Evolutionary conservation across 192 early-diverging fungal species (phyloP).

Genomic region (Cladochytrium replicatum): DNA sequence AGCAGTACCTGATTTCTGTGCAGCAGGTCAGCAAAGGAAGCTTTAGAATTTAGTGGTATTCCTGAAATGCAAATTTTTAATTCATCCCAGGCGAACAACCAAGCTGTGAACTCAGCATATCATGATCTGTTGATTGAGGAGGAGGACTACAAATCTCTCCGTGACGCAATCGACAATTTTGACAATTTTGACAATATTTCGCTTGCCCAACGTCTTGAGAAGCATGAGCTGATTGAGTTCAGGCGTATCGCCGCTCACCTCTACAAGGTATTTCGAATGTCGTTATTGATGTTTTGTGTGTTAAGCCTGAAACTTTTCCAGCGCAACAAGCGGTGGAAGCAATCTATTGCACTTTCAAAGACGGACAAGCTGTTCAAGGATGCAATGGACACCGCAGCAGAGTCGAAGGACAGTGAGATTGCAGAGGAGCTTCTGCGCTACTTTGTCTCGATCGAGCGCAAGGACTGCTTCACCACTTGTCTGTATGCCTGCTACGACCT

Average conservation of each 20-base stretch:
- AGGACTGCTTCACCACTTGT: conserved; percentile 90
- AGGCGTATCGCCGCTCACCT: conserved; percentile 92
- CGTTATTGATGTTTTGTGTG: no score
- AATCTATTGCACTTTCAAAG: conserved; percentile 91
- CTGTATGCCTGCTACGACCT: conserved; percentile 93
- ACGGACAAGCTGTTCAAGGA: conserved; percentile 97
- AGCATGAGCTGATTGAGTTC: conserved; percentile 95
- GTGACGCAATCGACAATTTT: conserved; percentile 89
- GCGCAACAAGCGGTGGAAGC: conserved; percentile 91
- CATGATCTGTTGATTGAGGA: conserved; percentile 97
- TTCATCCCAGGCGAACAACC: conserved; percentile 85
- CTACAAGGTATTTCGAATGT: no score
- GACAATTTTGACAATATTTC: conserved; percentile 92
- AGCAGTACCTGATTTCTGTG: conserved; percentile 91
- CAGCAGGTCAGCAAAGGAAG: no score
- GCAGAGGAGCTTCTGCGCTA: conserved; percentile 92
- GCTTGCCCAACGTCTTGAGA: conserved; percentile 84
- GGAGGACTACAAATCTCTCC: conserved; percentile 87
- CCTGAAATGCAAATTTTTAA: no score
- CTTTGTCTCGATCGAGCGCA: conserved; percentile 85
- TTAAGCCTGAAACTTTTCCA: no score
- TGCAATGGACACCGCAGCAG: conserved; percentile 96
- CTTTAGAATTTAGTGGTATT: no score
- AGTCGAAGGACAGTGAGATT: conserved; percentile 74
- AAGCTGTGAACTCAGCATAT: conserved; percentile 88